Conservation (phyloP, 2,329 filamentous ascomycete genomes). For the Apiospora arundinis region DNA sequence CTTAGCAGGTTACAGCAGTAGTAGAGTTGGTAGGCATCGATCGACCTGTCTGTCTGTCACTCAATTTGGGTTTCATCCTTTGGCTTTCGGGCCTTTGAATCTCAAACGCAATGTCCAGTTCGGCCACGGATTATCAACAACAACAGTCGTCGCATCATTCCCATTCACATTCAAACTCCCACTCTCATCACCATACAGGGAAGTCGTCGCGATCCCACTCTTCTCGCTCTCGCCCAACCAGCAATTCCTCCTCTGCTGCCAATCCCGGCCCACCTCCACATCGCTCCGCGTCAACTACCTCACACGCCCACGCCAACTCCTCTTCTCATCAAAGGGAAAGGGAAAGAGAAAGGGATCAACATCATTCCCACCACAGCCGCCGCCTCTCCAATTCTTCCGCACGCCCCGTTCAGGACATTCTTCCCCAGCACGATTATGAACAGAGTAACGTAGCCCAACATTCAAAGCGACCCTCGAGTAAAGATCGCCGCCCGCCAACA, state of each 20-base stretch:
- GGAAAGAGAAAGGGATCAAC: conserved; percentile 29
- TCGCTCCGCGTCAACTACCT: conserved; percentile 34
- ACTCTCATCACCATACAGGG: conserved; percentile 14
- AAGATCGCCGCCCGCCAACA: conserved; percentile 60
- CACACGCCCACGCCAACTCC: conserved; percentile 38
- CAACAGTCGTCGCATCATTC: conserved; percentile 19
- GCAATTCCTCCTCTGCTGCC: conserved; percentile 31
- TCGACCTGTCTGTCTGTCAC: conserved; percentile 20
- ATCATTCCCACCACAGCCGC: conserved; percentile 44
- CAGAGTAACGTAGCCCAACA: conserved; percentile 69
- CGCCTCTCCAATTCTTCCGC: conserved; percentile 44
- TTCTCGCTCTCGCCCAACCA: conserved; percentile 43
- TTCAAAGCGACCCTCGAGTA: conserved; percentile 69
- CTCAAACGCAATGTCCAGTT: conserved; percentile 31
- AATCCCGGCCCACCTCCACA: conserved; percentile 35
- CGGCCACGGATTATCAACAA: conserved; percentile 33
- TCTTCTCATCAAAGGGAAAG: conserved; percentile 35
- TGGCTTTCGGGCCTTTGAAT: conserved; percentile 21
- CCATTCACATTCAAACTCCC: conserved; percentile 11
- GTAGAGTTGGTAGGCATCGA: conserved; percentile 17
- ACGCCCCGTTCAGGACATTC: conserved; percentile 50
- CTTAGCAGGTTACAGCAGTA: conserved; percentile 14
- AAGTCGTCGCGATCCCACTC: conserved; percentile 40
- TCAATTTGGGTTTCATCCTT: conserved; percentile 22
- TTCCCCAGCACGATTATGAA: conserved; percentile 74